These are phyloP conservation scores for Oryza nivara DNA, from an alignment of 176 grass and related monocot genomes.

Conservation along the genomic window DNA sequence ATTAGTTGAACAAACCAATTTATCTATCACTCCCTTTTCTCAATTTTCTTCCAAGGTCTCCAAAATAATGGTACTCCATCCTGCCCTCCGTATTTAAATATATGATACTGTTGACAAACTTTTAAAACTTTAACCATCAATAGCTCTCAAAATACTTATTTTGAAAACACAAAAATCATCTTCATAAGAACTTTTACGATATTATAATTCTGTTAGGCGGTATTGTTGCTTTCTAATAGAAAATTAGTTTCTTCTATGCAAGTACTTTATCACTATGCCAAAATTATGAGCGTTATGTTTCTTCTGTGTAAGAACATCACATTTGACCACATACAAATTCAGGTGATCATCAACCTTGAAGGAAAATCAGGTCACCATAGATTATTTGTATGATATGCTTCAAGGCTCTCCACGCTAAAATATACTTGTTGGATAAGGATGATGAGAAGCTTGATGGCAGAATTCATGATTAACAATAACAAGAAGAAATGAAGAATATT, in stretches of 20 bases:
- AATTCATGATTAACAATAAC: conserved; percentile 5
- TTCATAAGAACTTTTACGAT: too few relatives aligned
- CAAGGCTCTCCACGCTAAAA: neutral
- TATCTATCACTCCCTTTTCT: neutral
- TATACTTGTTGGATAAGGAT: neutral
- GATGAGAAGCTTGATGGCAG: conserved; percentile 1
- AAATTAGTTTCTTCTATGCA: too few relatives aligned
- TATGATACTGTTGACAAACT: too few relatives aligned
- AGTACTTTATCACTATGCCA: neutral
- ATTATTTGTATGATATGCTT: neutral
- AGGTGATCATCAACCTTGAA: neutral
- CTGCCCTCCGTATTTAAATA: too few relatives aligned
- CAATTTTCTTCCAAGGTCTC: neutral
- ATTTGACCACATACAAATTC: conserved; percentile 11
- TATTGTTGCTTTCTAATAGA: too few relatives aligned
- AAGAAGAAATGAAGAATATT: neutral
- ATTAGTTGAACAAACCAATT: conserved; percentile 29
- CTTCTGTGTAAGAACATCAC: neutral
- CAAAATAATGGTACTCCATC: neutral
- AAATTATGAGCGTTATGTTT: neutral
- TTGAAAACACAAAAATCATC: too few relatives aligned
- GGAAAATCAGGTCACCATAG: neutral
- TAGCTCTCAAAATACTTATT: too few relatives aligned
- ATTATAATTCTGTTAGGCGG: too few relatives aligned
- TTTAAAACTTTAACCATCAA: too few relatives aligned